Conservation (phyloP, 2,329 filamentous ascomycete genomes). For the Apiospora saccharicola region DNA sequence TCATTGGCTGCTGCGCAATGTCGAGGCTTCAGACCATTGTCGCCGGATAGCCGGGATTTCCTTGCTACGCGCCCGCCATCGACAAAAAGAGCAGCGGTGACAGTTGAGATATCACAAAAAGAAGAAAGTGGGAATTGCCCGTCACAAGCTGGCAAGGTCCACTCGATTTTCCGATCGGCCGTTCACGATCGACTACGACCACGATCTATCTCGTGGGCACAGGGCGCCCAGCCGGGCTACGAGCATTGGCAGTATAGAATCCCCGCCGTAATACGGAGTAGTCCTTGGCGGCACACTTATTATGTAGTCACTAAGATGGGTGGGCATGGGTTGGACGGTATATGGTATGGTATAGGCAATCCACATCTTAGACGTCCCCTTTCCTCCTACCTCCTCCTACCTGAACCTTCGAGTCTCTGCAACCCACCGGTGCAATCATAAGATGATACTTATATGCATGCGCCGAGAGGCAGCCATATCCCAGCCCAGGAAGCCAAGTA, state of each 20-base stretch:
- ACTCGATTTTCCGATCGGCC: neutral
- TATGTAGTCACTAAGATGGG: neutral
- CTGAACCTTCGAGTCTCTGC: neutral
- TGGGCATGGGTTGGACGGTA: neutral
- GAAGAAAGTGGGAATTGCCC: neutral
- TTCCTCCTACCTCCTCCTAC: neutral
- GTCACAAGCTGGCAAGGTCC: conserved; percentile 1
- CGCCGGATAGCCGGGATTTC: conserved; percentile 13
- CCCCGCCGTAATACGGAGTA: neutral
- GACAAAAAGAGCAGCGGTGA: conserved; percentile 2
- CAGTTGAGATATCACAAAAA: conserved; percentile 22
- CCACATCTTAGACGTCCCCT: neutral
- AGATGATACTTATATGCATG: neutral
- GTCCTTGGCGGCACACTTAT: neutral
- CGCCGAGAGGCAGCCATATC: neutral
- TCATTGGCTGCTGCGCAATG: neutral
- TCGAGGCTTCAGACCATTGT: conserved; percentile 9
- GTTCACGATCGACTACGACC: neutral
- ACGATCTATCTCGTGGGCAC: neutral
- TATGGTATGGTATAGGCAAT: neutral
- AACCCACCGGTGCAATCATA: neutral
- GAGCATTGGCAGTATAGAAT: neutral
- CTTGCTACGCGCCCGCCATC: neutral
- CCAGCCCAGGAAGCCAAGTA: neutral
- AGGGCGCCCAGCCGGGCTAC: neutral